Evolutionary conservation across 1,284 basidiomycete genomes (phyloP).

Genomic region (Puccinia sorghi): DNA sequence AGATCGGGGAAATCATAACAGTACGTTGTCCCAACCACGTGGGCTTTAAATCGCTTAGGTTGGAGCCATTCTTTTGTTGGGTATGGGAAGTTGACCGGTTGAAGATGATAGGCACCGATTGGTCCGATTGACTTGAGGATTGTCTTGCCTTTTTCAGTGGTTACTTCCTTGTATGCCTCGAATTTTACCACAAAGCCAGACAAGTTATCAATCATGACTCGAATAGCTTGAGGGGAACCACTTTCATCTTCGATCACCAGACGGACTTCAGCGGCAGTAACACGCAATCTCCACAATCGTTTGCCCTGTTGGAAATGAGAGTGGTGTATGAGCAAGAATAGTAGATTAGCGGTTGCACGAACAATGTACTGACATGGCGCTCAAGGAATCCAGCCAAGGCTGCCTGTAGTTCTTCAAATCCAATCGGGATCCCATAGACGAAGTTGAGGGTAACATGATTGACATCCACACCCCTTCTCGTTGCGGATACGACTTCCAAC

Average conservation of each 20-base stretch:
- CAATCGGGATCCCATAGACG: conserved; percentile 91
- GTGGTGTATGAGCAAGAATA: neutral
- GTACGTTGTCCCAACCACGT: conserved; percentile 96
- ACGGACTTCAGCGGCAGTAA: conserved; percentile 95
- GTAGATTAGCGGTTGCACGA: neutral
- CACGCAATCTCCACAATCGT: conserved; percentile 94
- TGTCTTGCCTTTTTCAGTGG: conserved; percentile 87
- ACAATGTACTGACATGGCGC: conserved; percentile 65
- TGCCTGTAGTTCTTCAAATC: conserved; percentile 91
- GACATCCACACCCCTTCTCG: conserved; percentile 85
- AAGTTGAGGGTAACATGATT: conserved; percentile 99
- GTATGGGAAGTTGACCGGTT: conserved; percentile 87
- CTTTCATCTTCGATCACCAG: conserved; percentile 90
- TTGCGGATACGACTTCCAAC: conserved; percentile 83
- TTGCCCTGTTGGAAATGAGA: conserved; percentile 66
- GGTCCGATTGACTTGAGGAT: conserved; percentile 91
- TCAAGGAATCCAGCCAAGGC: conserved; percentile 98
- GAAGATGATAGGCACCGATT: conserved; percentile 86
- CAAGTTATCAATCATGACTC: conserved; percentile 97
- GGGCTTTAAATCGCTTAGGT: conserved; percentile 98
- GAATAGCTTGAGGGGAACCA: conserved; percentile 89
- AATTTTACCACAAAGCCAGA: conserved; percentile 98
- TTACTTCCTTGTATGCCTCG: conserved; percentile 98
- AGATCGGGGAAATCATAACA: conserved; percentile 98
- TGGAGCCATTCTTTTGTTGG: conserved; percentile 98